Conservation (phyloP, 768 basidiomycete genomes). For the Jaapia argillacea region DNA sequence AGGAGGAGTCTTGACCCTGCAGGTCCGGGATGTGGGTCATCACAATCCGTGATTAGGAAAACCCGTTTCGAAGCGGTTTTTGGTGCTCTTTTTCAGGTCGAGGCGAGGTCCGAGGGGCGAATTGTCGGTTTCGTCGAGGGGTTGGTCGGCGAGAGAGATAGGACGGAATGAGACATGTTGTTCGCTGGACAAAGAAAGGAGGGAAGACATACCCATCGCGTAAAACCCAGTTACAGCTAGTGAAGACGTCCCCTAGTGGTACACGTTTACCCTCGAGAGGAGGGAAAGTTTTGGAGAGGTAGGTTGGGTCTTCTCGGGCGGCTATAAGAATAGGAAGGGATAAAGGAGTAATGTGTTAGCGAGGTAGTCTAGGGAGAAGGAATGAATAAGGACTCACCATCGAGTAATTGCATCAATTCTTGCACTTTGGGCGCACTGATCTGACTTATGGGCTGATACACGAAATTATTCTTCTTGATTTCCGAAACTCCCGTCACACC, state of each 20-base stretch:
- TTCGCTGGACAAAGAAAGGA: neutral
- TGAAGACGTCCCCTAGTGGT: constrained; percentile 85
- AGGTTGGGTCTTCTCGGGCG: constrained; percentile 51
- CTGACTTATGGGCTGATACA: constrained; percentile 69
- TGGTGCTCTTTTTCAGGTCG: constrained; percentile 72
- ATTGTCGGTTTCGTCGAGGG: no score
- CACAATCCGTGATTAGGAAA: constrained; percentile 89
- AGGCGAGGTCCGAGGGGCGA: no score
- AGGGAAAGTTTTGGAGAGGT: constrained; percentile 50
- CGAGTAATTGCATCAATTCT: constrained; percentile 65
- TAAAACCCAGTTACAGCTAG: constrained; percentile 82
- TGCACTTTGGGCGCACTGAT: constrained; percentile 79
- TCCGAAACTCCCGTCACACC: constrained; percentile 34
- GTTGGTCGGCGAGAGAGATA: neutral
- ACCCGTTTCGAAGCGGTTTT: constrained; percentile 89
- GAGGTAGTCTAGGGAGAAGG: no score
- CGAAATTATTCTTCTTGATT: constrained; percentile 58
- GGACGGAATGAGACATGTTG: neutral
- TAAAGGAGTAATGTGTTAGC: constrained; percentile 3
- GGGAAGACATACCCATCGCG: constrained; percentile 62
- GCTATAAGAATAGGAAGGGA: constrained; percentile 29
- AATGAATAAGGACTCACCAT: no score
- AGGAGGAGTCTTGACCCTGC: constrained; percentile 51
- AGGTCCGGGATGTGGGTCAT: constrained; percentile 54
- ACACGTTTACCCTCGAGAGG: constrained; percentile 48